Evolutionary conservation across 345 rosid species (phyloP), one percentile per base, ranked within the genome.

Genomic region (Syzygium jambos): DNA sequence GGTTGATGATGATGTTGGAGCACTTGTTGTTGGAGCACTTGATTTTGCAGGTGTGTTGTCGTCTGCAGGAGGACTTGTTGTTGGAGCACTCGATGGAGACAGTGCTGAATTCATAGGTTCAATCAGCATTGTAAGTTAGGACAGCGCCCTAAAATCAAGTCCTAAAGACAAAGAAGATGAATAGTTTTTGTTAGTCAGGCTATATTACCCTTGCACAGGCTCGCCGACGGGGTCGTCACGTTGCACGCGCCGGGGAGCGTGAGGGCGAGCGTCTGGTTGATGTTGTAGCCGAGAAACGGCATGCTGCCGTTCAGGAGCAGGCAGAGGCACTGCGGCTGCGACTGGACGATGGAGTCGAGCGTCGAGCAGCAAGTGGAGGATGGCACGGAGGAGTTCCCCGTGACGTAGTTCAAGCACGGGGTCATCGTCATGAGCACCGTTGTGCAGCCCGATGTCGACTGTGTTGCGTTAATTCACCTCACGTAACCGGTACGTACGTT

Each of bases 311-410:
- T 93, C 52, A 93, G 88, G 38, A 88, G 86, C 22, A 88, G 9
- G 83, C 95, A 93, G n/a, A 94, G 95, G 86, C 95, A 93, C 80
- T 55, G 89, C 0, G 95, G 96, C 89, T 87, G 93, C 2, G 90
- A 85, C 84, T 91, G 90, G 85, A 93, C 94, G 9, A 93, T 88
- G 34, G 68, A 85, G 21, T 90, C 86, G 5, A 94, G 93, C 86
- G 89, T 91, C 3, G 95, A 90, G 91, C 96, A 94, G 93, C 95
- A 94, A n/a, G 93, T 89, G 9, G 93, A 88, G 12, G 94, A 59
- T 5, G 96, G 96, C 52, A 89, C 52, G 17, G 94, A 87, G 78
- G 94, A 89, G 73, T 89, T 93, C 34, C 94, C 93, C 1, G 87
- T 87, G 11, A 92, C 91, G 54, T 90, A 93, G 86, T 88, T 90